A percentile compares a stretch with the other conserved stretches of the same genome.
Evolutionary conservation across 208 protist genomes (phyloP).

Genomic region (Borovskyia barvae): DNA sequence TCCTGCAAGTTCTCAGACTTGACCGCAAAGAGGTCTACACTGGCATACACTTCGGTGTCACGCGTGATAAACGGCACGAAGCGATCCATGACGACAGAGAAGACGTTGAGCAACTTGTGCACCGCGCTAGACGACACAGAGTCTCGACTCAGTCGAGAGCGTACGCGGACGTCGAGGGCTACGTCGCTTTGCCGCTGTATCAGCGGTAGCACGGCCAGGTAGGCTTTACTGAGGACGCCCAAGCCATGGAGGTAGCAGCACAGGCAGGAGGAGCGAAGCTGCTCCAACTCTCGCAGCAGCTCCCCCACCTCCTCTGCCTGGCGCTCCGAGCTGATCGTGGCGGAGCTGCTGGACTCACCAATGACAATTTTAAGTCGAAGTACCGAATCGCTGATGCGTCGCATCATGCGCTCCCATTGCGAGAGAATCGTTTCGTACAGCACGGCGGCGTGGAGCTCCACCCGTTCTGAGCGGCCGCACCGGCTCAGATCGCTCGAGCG

Average conservation of each 20-base stretch:
- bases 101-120: slow-evolving; percentile 81
- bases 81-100: slow-evolving; percentile 80
- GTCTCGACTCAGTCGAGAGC: slow-evolving; percentile 73
- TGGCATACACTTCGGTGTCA: slow-evolving; percentile 65
- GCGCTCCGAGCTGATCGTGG: slow-evolving; percentile 31
- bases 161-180: slow-evolving; percentile 51
- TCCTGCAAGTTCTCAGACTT: slow-evolving; percentile 45
- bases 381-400: slow-evolving; percentile 51
- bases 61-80: slow-evolving; percentile 70
- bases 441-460: slow-evolving; percentile 79
- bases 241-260: slow-evolving; percentile 73
- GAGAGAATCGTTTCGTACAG: slow-evolving; percentile 76
- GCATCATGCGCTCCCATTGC: slow-evolving; percentile 80
- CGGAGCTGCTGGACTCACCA: slow-evolving; percentile 68
- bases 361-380: slow-evolving; percentile 82
- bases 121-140: slow-evolving; percentile 67
- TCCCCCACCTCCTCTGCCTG: slow-evolving; percentile 66
- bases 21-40: slow-evolving; percentile 69
- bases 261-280: slow-evolving; percentile 58
- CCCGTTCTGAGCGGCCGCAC: slow-evolving; percentile 37
- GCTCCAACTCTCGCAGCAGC: slow-evolving; percentile 77
- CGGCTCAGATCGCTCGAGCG: slow-evolving; percentile 35
- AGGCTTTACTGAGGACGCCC: slow-evolving; percentile 79
- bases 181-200: slow-evolving; percentile 30
- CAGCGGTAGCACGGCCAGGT: slow-evolving; percentile 67